These are phyloP conservation scores for Linum usitatissimum DNA, from an alignment of 345 rosid species.

Conservation along the genomic window DNA sequence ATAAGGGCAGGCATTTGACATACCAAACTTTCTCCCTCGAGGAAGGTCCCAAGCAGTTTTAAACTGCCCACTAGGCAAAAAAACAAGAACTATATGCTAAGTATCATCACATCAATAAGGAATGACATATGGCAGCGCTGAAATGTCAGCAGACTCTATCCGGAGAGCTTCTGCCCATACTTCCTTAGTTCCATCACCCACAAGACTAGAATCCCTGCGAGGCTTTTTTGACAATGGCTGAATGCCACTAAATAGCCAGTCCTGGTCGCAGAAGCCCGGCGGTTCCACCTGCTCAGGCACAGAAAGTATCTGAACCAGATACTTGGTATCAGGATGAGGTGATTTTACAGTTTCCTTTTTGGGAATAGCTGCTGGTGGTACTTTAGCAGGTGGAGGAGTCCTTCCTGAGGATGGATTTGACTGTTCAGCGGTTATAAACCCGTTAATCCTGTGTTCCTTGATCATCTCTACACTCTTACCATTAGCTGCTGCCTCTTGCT, in stretches of 20 bases:
- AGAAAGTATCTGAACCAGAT: conserved; percentile 7
- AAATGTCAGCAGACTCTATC: conserved; percentile 3
- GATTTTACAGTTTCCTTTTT: not conserved
- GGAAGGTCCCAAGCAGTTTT: not conserved
- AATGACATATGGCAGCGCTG: conserved; percentile 9
- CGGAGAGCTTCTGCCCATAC: conserved; percentile 8
- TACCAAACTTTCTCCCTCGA: not conserved
- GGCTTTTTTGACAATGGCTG: not conserved
- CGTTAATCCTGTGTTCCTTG: conserved; percentile 3
- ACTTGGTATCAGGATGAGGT: conserved; percentile 9
- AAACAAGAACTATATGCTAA: not conserved
- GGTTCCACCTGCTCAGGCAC: not conserved
- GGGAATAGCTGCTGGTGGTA: not conserved
- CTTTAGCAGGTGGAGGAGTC: not conserved
- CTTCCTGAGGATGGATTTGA: not conserved
- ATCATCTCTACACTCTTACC: not conserved
- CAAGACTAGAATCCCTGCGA: not conserved
- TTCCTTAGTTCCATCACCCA: not conserved
- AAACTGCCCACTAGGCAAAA: not conserved
- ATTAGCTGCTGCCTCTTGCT: conserved; percentile 3
- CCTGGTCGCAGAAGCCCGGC: conserved; percentile 2
- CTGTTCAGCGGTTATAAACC: not conserved
- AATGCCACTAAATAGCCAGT: not conserved
- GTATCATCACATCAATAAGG: conserved; percentile 1
- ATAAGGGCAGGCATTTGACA: not conserved